Conservation (phyloP, 306 rosid species). For the Biancaea sappan region DNA sequence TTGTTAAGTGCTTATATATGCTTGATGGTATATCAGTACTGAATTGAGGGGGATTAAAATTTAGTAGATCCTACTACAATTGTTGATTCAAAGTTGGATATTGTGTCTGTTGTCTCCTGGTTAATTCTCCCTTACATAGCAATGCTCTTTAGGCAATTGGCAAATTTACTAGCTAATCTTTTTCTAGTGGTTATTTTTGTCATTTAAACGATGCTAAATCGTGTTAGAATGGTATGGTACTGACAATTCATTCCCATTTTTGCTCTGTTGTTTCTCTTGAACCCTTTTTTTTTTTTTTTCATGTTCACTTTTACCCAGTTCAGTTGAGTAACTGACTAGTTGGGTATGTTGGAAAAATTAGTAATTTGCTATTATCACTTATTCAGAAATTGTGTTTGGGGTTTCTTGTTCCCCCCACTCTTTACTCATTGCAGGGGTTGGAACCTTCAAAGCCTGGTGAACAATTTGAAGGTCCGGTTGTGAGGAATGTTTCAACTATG, state of each 20-base stretch:
- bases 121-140: not conserved
- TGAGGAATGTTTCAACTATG: slow-evolving; percentile 74
- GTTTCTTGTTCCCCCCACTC: slow-evolving; percentile 44
- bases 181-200: not conserved
- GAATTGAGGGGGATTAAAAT: not conserved
- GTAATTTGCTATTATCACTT: slow-evolving; percentile 17
- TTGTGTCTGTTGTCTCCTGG: not conserved
- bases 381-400: slow-evolving; percentile 48
- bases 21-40: not conserved
- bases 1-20: slow-evolving; percentile 11
- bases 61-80: not conserved
- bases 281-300: slow-evolving; percentile 17
- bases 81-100: not conserved
- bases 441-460: slow-evolving; percentile 46
- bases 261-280: slow-evolving; percentile 5
- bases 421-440: slow-evolving; percentile 64
- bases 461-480: slow-evolving; percentile 40
- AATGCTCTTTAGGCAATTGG: not conserved
- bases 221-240: slow-evolving; percentile 24
- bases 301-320: slow-evolving; percentile 8
- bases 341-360: slow-evolving; percentile 7
- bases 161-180: not conserved
- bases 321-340: slow-evolving; percentile 25
- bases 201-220: slow-evolving; percentile 4
- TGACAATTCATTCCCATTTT: not conserved